Percentiles rank a stretch among this genome's conserved stretches.
These are phyloP conservation scores for Trichoderma erinaceum DNA, from an alignment of 495 filamentous ascomycete species.

Conservation along the genomic window DNA sequence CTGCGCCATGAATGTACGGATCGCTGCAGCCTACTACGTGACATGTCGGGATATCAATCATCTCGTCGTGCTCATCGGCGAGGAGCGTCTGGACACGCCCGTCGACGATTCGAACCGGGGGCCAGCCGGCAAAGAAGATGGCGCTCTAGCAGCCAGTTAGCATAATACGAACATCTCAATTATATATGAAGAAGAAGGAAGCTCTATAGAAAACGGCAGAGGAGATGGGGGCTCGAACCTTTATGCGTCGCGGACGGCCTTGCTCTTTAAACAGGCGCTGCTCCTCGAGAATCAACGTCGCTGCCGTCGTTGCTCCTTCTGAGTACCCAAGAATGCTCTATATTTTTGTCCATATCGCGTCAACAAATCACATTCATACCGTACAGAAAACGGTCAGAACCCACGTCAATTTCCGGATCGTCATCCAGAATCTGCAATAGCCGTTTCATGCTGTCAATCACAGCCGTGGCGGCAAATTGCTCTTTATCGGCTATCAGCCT, in stretches of 20 bases:
- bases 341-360: background rate
- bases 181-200: too few relatives aligned
- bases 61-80: constrained; percentile 45
- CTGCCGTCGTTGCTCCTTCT: constrained; percentile 54
- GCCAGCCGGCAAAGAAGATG: constrained; percentile 54
- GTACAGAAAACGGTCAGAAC: constrained; percentile 29
- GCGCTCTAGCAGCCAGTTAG: constrained; percentile 33
- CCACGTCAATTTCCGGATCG: constrained; percentile 26
- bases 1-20: constrained; percentile 48
- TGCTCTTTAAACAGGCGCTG: constrained; percentile 38
- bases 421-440: constrained; percentile 44
- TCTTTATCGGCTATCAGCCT: constrained; percentile 39
- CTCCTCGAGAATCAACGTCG: constrained; percentile 49
- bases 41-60: constrained; percentile 50
- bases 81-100: constrained; percentile 39
- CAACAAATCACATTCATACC: background rate
- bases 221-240: constrained; percentile 31
- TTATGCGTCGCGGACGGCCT: constrained; percentile 17
- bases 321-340: constrained; percentile 54
- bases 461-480: constrained; percentile 37
- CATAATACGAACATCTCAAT: background rate
- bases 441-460: constrained; percentile 35
- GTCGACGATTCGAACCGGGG: constrained; percentile 40
- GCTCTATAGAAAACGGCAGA: constrained; percentile 24
- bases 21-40: constrained; percentile 56